Base-by-base conservation (phyloP, 2,329 filamentous ascomycete species). In the Fusarium pseudocircinatum region DNA sequence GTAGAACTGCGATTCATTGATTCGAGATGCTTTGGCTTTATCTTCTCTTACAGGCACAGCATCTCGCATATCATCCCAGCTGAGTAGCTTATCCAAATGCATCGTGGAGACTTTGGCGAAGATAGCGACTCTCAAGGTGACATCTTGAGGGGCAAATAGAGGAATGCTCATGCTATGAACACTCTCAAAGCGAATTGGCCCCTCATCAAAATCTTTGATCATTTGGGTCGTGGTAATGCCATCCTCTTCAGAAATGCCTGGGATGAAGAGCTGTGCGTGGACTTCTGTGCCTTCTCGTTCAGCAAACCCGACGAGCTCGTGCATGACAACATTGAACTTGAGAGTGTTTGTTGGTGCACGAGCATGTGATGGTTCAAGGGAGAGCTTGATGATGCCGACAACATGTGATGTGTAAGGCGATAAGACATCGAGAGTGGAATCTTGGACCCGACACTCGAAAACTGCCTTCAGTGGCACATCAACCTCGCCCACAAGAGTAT, bases 241-340 rank as follows among this genome's bases (percentile, higher is more conserved):
- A 67, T 94, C 94, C 79, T 96, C 93, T 70, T 96, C 95, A 1
- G 94, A 95, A 16, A 97, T 89, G 13, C 95, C 95, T 11, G 96
- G 94, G 42, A 99, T 92, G 79, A 97, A 98, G n/a, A 99, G 89
- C 82, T 98, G 95, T 3, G 95, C 96, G 82, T 99, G 96, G 34
- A 99, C 95, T 74, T 97, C 93, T 0, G 94, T 97, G 20, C 96
- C 96, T 84, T 99, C 96, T 70, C 96, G 91, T 83, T 99, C 96
- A 1, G 96, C 93, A 76, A 99, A 99, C 2, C 96, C 96, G 40
- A 96, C 85, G 84, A 99, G 90, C 79, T 98, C 95, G 79, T 97
- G 95, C 94, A 99, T 97, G 37, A 98, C 95, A 10, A 98, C 95
- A 78, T 98, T 99, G 84, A 99, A 99, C 81, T 98, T 99, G 65